Evolutionary conservation across 2,329 filamentous ascomycete genomes (phyloP), one percentile per base, ranked within the genome.

Genomic region (Venturia pyrina): DNA sequence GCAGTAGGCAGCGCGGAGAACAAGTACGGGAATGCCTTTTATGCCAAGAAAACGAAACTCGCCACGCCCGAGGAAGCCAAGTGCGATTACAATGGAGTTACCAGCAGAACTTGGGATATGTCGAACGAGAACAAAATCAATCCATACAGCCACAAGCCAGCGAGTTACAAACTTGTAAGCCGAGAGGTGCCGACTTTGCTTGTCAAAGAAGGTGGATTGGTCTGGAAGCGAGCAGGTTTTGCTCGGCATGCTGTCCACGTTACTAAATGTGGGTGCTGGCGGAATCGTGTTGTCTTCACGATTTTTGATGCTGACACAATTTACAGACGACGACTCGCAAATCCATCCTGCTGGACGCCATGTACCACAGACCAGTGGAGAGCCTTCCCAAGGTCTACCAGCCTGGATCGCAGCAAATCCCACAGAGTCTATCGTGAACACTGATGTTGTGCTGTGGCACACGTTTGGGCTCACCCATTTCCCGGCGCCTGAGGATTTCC

Each of bases 401-500:
- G 82, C 87, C 70, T 93, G 90, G 91, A 88, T 95, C 70, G 78
- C 80, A 21, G 86, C 85, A 32, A 85, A 91, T 68, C 87, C 89
- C 15, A 79, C 78, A 59, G 85, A 84, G 66, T 83, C 80, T 34
- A 87, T 96, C 70, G 89, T 89, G 65, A 89, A 96, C 79, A 90
- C 87, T 0, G 90, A 97, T 74, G 79, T 96, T 40, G 92, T 97
- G 1, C 83, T 96, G 19, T 97, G 92, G 92, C 92, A 96, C 78
- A 96, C 91, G 0, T 97, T 96, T 72, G 93, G 93, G 44, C 82
- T 96, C 44, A 93, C 89, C 0, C 93, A 96, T 75, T 93, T 96
- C 80, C 92, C 93, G 0, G 81, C 89, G 0, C 91, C 92, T 0
- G 93, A 97, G 74, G 93, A 96, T 76, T 96, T 91, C 80, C 93